Percentiles rank a stretch among this genome's conserved stretches.
Conservation (phyloP, 768 basidiomycete species). For the Boletus tylopilopsis region DNA sequence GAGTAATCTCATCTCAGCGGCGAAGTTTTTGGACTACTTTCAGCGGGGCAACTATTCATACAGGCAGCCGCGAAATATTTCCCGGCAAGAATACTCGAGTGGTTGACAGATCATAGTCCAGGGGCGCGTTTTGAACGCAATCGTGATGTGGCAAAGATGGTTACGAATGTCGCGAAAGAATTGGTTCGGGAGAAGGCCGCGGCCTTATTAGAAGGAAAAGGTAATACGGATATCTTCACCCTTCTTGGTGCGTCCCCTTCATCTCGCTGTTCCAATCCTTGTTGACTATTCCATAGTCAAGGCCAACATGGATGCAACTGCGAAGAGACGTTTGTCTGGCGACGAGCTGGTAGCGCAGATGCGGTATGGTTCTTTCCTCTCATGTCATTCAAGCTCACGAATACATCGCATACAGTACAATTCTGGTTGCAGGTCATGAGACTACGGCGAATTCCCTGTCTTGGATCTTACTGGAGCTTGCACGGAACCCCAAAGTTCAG, state of each 20-base stretch:
- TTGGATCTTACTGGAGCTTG: slow-evolving; percentile 62
- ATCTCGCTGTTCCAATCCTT: neutral
- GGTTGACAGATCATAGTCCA: neutral
- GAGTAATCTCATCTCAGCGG: neutral
- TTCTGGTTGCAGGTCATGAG: slow-evolving; percentile 52
- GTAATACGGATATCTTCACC: slow-evolving; percentile 14
- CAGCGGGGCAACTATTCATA: slow-evolving; percentile 6
- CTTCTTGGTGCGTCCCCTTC: slow-evolving; percentile 35
- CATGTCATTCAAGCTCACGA: neutral
- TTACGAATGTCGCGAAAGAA: neutral
- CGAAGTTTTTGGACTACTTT: slow-evolving; percentile 9
- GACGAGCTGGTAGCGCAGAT: slow-evolving; percentile 15
- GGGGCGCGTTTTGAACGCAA: neutral
- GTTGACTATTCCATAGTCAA: slow-evolving; percentile 8
- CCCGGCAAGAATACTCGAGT: neutral
- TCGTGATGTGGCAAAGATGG: neutral
- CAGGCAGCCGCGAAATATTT: slow-evolving; percentile 7
- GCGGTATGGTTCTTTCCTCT: slow-evolving; percentile 7
- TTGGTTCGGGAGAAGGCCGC: slow-evolving; percentile 6
- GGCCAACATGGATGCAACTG: slow-evolving; percentile 22
- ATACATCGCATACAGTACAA: slow-evolving; percentile 31
- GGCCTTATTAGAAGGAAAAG: slow-evolving; percentile 10
- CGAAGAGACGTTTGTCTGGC: slow-evolving; percentile 13
- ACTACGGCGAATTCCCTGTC: slow-evolving; percentile 51
- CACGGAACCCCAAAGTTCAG: slow-evolving; percentile 54